Evolutionary conservation across 2,329 filamentous ascomycete genomes (phyloP).

Genomic region (Verticillium alfalfae): DNA sequence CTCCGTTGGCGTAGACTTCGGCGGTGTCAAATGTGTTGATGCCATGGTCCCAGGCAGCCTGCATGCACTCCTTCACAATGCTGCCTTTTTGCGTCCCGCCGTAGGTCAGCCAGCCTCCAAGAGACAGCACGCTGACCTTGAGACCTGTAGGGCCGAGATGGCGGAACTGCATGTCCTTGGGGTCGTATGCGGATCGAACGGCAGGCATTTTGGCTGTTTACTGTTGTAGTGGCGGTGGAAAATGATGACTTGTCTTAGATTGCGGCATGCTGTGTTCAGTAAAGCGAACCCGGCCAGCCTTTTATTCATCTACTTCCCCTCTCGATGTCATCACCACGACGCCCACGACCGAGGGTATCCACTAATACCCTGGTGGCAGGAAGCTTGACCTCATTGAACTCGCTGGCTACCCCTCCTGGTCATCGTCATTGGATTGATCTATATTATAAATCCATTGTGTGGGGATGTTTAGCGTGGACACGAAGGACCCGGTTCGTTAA

Average conservation of each 20-base stretch:
- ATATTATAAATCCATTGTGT: not conserved
- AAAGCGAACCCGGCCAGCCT: not conserved
- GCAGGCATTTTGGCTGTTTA: not conserved
- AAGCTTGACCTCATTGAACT: not conserved
- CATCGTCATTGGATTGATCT: not conserved
- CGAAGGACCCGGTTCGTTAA: not conserved
- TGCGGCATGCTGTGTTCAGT: not conserved
- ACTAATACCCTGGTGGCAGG: not conserved
- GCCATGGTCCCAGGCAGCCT: conserved; percentile 53
- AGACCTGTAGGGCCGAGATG: conserved; percentile 48
- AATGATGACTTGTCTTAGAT: not conserved
- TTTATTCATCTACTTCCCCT: not conserved
- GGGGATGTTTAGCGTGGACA: not conserved
- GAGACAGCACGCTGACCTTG: conserved; percentile 60
- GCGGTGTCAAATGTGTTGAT: conserved; percentile 62
- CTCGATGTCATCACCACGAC: not conserved
- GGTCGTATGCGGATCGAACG: conserved; percentile 1
- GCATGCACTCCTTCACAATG: conserved; percentile 55
- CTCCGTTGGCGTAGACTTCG: conserved; percentile 53
- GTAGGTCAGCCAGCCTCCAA: conserved; percentile 63
- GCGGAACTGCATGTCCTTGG: conserved; percentile 37
- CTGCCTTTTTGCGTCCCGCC: conserved; percentile 60
- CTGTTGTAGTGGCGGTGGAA: not conserved
- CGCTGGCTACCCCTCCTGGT: not conserved
- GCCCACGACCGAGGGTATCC: not conserved